Evolutionary conservation across 371 early-diverging fungal genomes (phyloP).

Genomic region (Syncephalastrum sp.): DNA sequence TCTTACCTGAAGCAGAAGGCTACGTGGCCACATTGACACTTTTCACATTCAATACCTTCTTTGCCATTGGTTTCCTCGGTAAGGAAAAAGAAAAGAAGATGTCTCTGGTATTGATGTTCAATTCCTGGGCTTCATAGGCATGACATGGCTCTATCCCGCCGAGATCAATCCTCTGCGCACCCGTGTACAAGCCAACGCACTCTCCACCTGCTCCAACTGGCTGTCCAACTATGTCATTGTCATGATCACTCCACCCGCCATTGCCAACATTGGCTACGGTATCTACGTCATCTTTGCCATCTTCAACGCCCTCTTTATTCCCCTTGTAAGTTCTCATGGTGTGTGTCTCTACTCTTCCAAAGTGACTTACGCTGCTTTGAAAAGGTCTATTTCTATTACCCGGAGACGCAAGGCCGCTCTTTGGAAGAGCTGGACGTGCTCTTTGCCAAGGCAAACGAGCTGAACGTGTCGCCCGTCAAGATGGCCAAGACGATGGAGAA

Average conservation of each 20-base stretch:
- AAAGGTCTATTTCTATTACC: slow-evolving; percentile 40
- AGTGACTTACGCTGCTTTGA: neutral
- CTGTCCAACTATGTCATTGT: slow-evolving; percentile 39
- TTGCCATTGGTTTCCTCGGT: slow-evolving; percentile 65
- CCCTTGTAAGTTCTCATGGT: slow-evolving; percentile 6
- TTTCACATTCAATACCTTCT: slow-evolving; percentile 46
- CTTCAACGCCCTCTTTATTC: slow-evolving; percentile 29
- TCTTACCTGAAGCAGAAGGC: slow-evolving; percentile 15
- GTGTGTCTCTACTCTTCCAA: no score
- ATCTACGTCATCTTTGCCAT: slow-evolving; percentile 46
- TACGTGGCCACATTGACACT: slow-evolving; percentile 36
- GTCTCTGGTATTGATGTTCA: no score
- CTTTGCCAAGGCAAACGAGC: slow-evolving; percentile 14
- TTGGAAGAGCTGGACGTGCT: slow-evolving; percentile 60
- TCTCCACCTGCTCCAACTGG: slow-evolving; percentile 64
- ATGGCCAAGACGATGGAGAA: slow-evolving; percentile 16
- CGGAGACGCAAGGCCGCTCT: slow-evolving; percentile 78
- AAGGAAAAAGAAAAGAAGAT: no score
- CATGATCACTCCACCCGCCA: slow-evolving; percentile 27
- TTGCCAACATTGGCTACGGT: slow-evolving; percentile 32
- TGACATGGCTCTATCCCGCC: slow-evolving; percentile 49
- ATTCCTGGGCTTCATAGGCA: neutral
- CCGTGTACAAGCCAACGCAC: slow-evolving; percentile 31
- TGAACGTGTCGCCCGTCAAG: slow-evolving; percentile 18
- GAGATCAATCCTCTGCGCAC: slow-evolving; percentile 48